These are phyloP conservation scores for grape (Vitis vinifera) DNA, from an alignment of 164 flowering plant genomes.

Conservation along the genomic window DNA sequence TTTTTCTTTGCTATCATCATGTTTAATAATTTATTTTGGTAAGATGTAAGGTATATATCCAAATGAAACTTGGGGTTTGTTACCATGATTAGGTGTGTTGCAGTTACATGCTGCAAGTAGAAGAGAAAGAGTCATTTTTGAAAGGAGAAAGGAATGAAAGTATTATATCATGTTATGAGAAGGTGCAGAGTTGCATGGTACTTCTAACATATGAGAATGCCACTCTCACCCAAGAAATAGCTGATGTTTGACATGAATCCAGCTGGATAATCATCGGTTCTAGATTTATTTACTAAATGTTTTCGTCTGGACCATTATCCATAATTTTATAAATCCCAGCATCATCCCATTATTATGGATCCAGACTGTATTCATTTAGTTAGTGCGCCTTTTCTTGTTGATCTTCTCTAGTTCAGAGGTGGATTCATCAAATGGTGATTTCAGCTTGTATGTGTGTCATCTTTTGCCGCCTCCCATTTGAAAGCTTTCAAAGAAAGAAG, in stretches of 20 bases:
- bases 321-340: too few relatives aligned
- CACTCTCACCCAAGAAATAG: too few relatives aligned
- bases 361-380: neutral
- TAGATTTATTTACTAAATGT: too few relatives aligned
- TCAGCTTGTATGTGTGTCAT: neutral
- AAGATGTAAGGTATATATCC: neutral
- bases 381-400: neutral
- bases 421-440: neutral
- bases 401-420: neutral
- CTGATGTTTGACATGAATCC: too few relatives aligned
- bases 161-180: too few relatives aligned
- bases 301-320: neutral
- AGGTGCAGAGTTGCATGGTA: too few relatives aligned
- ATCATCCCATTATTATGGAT: neutral
- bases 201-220: too few relatives aligned
- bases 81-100: neutral
- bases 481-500: too few relatives aligned
- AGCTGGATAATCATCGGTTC: too few relatives aligned
- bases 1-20: neutral
- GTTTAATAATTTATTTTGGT: neutral
- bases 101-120: neutral
- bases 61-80: neutral
- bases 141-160: too few relatives aligned
- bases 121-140: neutral
- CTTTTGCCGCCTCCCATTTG: neutral